Evolutionary conservation across 2,329 filamentous ascomycete genomes (phyloP).

Genomic region (Alternaria sp.): DNA sequence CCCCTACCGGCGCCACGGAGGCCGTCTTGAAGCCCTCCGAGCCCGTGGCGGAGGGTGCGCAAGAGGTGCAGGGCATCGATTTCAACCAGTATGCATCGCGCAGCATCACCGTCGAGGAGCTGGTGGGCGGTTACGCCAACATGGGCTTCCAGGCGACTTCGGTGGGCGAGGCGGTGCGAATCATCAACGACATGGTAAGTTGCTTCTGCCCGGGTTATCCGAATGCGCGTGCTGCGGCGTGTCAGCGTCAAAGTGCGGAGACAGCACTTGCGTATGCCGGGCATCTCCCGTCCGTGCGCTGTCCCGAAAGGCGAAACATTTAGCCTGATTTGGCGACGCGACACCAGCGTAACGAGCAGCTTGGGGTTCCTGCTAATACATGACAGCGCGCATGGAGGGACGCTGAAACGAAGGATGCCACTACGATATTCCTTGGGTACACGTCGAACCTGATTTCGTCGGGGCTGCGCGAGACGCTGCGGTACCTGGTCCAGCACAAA

Average conservation of each 20-base stretch:
- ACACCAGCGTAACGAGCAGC: slow-evolving; percentile 34
- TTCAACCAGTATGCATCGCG: slow-evolving; percentile 81
- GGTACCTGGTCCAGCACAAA: slow-evolving; percentile 90
- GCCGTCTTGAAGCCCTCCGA: slow-evolving; percentile 87
- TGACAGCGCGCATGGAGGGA: slow-evolving; percentile 78
- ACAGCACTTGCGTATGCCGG: slow-evolving; percentile 28
- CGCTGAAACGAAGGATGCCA: slow-evolving; percentile 77
- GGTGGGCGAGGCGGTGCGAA: slow-evolving; percentile 84
- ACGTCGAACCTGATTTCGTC: slow-evolving; percentile 98
- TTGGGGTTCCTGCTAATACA: slow-evolving; percentile 39
- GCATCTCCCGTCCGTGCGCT: slow-evolving; percentile 34
- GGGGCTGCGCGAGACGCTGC: slow-evolving; percentile 86
- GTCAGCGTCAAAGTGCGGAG: slow-evolving; percentile 31
- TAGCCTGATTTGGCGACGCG: slow-evolving; percentile 45
- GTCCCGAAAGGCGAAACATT: slow-evolving; percentile 37
- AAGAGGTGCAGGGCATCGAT: slow-evolving; percentile 87
- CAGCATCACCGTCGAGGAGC: slow-evolving; percentile 83
- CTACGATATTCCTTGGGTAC: slow-evolving; percentile 96
- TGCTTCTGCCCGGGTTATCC: slow-evolving; percentile 21
- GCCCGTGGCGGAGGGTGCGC: slow-evolving; percentile 78
- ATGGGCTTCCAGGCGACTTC: slow-evolving; percentile 88
- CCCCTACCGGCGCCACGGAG: slow-evolving; percentile 65
- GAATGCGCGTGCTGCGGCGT: slow-evolving; percentile 20
- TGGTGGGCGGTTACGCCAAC: slow-evolving; percentile 79
- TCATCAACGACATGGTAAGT: slow-evolving; percentile 92